These are phyloP conservation scores for Candida tropicalis DNA, from an alignment of 1,139 yeast species.

Conservation along the genomic window DNA sequence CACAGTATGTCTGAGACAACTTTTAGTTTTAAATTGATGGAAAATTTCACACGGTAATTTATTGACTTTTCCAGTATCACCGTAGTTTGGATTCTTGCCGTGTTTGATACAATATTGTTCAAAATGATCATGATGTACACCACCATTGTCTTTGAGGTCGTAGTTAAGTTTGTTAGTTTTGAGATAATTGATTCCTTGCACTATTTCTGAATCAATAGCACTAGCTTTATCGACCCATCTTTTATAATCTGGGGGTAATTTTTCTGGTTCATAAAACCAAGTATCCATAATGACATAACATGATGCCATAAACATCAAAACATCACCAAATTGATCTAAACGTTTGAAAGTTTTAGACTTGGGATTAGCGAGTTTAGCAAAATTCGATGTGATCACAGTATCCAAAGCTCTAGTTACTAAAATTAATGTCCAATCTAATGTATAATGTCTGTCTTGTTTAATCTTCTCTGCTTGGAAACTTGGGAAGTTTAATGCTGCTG, in stretches of 20 bases:
- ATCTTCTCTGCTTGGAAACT: slow-evolving; percentile 20
- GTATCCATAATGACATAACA: slow-evolving; percentile 37
- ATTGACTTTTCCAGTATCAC: slow-evolving; percentile 24
- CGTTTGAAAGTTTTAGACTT: background rate
- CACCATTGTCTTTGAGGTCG: background rate
- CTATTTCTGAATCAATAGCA: slow-evolving; percentile 37
- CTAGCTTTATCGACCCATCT: slow-evolving; percentile 47
- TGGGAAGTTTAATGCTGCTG: slow-evolving; percentile 24
- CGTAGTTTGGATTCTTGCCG: slow-evolving; percentile 26
- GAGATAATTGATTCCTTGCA: slow-evolving; percentile 29
- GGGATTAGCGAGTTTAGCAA: slow-evolving; percentile 15
- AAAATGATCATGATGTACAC: slow-evolving; percentile 20
- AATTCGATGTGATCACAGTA: slow-evolving; percentile 21
- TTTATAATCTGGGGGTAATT: slow-evolving; percentile 37
- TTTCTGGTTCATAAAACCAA: slow-evolving; percentile 41
- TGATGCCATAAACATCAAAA: slow-evolving; percentile 21
- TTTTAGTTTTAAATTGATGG: slow-evolving; percentile 33
- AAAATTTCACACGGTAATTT: slow-evolving; percentile 42
- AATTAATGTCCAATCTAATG: slow-evolving; percentile 28
- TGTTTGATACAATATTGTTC: slow-evolving; percentile 25
- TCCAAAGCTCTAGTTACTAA: slow-evolving; percentile 27
- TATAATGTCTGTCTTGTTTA: slow-evolving; percentile 21
- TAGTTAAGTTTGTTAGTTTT: slow-evolving; percentile 16
- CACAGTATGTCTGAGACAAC: slow-evolving; percentile 39
- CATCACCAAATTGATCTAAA: slow-evolving; percentile 17